phyloP scores from a whole-genome alignment of 2,329 filamentous ascomycete species.

The Xylaria sp. region DNA sequence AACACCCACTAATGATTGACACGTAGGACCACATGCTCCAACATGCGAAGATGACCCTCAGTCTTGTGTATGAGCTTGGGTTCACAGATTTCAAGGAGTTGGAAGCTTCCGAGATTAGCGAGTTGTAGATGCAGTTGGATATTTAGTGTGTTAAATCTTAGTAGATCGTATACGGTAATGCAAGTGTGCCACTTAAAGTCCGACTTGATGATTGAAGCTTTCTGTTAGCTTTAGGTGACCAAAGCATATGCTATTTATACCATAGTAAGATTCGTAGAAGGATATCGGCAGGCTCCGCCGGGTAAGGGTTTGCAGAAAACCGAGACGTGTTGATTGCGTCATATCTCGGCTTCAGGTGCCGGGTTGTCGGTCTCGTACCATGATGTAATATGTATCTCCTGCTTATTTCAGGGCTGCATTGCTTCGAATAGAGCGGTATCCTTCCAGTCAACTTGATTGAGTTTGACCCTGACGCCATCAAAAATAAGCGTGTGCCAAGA shows the following conservation, averaged over 20 bases:
- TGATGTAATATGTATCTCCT: too few relatives aligned
- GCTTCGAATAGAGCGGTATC: too few relatives aligned
- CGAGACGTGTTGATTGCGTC: slow-evolving; percentile 11
- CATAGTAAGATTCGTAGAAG: too few relatives aligned
- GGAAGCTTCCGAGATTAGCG: slow-evolving; percentile 42
- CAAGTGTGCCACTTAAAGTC: neutral
- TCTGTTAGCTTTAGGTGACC: neutral
- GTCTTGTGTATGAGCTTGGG: slow-evolving; percentile 82
- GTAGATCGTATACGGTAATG: neutral
- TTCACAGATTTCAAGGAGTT: slow-evolving; percentile 70
- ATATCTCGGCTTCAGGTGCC: slow-evolving; percentile 15
- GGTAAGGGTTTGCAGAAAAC: neutral
- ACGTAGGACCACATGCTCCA: slow-evolving; percentile 80
- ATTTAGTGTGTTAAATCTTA: neutral
- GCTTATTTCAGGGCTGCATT: too few relatives aligned
- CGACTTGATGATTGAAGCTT: neutral
- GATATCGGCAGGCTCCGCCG: neutral
- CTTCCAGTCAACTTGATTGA: neutral
- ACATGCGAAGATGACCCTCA: slow-evolving; percentile 83
- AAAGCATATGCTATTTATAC: too few relatives aligned
- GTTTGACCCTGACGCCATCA: slow-evolving; percentile 10
- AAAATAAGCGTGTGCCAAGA: slow-evolving; percentile 17
- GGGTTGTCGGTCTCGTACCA: too few relatives aligned
- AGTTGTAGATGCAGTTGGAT: slow-evolving; percentile 41
- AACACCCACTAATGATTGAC: neutral